Base-by-base conservation (phyloP, 495 filamentous ascomycete genomes). In the Elaphomyces granulatus region DNA sequence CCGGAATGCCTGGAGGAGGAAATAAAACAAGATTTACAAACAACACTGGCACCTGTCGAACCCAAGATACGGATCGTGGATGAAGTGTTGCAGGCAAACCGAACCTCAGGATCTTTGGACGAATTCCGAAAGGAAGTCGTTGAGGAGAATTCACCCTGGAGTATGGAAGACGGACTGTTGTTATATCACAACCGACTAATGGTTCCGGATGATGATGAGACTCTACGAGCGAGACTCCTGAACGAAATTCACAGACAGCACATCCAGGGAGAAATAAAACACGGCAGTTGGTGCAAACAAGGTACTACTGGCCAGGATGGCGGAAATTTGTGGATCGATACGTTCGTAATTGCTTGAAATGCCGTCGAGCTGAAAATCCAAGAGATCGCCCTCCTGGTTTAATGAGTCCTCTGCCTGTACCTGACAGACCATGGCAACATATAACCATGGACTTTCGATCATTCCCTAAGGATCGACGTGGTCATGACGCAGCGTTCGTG, bases 401-500 rank as follows among this genome's bases (percentile, higher is more conserved):
- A 20, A 34, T 54, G 10, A 32, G 51, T 33, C 44, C 48, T 2
- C 32, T 52, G 14, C 40, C 45, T 15, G 39, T 50, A 15, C 49
- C 44, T 2, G 14, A 47, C 2, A 14, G 42, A 20, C 42, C 16
- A n/a, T 55, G 45, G 47, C n/a, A 53, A 34, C 36, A 54, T n/a
- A 45, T 51, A 4, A 34, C 31, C 3, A 42, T 51, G 14, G 45
- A 53, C 45, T 51, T 51, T 32, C 47, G 46, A 4, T 15, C 12
- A 0, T 15, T 19, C n/a, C 23, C 38, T 30, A 14, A 23, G 33
- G 9, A 32, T 42, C 15, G 39, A 10, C 3, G 4, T 3, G 30
- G 30, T 3, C 36, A 41, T 21, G 21, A 32, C 7, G 42, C 8
- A 4, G 43, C 45, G 1, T 21, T 45, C 14, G 34, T 49, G 4